Evolutionary conservation across 345 rosid species (phyloP).

Genomic region (Luvunga scandens): DNA sequence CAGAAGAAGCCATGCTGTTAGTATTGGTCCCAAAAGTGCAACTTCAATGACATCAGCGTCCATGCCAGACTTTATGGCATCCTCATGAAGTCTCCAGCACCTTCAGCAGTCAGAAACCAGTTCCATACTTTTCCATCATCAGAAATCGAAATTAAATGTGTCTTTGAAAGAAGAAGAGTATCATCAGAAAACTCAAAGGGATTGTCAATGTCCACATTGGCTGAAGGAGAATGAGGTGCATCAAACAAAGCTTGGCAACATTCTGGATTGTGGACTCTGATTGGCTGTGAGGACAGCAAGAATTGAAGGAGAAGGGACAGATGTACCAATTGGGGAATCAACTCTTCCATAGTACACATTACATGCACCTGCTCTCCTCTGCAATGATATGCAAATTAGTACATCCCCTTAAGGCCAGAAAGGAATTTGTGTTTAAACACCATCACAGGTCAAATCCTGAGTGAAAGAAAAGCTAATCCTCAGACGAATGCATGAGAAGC

Average conservation of each 20-base stretch:
- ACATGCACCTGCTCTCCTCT: conserved; percentile 90
- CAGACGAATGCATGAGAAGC: neutral
- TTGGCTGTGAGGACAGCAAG: conserved; percentile 58
- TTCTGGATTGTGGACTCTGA: conserved; percentile 80
- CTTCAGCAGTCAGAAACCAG: conserved; percentile 89
- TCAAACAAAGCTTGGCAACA: conserved; percentile 61
- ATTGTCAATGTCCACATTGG: conserved; percentile 65
- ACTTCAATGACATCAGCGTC: conserved; percentile 29
- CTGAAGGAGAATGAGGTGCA: conserved; percentile 40
- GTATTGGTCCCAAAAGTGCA: conserved; percentile 22
- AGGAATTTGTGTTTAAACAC: conserved; percentile 19
- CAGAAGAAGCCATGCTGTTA: conserved; percentile 27
- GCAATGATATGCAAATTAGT: conserved; percentile 32
- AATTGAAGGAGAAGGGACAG: conserved; percentile 74
- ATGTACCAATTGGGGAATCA: conserved; percentile 84
- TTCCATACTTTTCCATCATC: conserved; percentile 96
- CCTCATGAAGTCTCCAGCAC: conserved; percentile 49
- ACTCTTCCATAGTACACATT: conserved; percentile 81
- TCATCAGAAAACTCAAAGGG: conserved; percentile 86
- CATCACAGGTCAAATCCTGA: conserved; percentile 12
- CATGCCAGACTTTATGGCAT: conserved; percentile 25
- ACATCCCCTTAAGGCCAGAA: conserved; percentile 17
- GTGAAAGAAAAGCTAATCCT: neutral
- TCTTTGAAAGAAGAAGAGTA: conserved; percentile 64
- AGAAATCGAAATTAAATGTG: conserved; percentile 75